Evolutionary conservation across 169 alveolate genomes (phyloP).

Genomic region (Plasmodium yoelii): DNA sequence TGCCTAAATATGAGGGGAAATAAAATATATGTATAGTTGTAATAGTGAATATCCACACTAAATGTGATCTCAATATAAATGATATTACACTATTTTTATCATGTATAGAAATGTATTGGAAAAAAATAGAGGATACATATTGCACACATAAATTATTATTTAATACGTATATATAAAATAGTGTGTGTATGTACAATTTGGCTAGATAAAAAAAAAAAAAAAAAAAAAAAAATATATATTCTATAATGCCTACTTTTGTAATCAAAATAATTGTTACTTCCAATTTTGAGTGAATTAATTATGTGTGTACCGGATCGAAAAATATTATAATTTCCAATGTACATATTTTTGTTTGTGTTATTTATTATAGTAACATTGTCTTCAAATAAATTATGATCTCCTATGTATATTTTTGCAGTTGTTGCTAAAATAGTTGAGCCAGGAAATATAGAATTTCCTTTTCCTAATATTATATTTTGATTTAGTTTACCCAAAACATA

Average conservation of each 20-base stretch:
- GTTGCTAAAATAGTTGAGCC: conserved; percentile 15
- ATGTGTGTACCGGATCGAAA: conserved; percentile 62
- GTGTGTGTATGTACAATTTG: too few relatives aligned
- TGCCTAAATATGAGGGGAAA: conserved; percentile 13
- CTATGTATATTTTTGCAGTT: conserved; percentile 29
- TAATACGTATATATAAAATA: too few relatives aligned
- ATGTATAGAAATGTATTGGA: too few relatives aligned
- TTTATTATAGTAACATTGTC: conserved; percentile 56
- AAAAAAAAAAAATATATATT: too few relatives aligned
- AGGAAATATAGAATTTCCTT: conserved; percentile 61
- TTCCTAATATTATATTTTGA: conserved; percentile 35
- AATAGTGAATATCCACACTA: too few relatives aligned
- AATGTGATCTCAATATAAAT: too few relatives aligned
- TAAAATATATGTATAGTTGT: background rate
- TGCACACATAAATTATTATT: too few relatives aligned
- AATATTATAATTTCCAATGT: conserved; percentile 61
- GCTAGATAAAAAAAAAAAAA: too few relatives aligned
- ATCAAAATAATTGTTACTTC: conserved; percentile 51
- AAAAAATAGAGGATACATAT: too few relatives aligned
- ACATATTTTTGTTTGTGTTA: conserved; percentile 34
- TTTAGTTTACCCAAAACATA: conserved; percentile 4
- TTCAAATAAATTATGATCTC: conserved; percentile 53
- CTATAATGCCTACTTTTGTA: conserved; percentile 24
- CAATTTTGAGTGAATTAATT: conserved; percentile 26
- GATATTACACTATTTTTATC: too few relatives aligned